These are phyloP conservation scores for Acidiella bohemica DNA, from an alignment of 495 filamentous ascomycete species.

Conservation along the genomic window DNA sequence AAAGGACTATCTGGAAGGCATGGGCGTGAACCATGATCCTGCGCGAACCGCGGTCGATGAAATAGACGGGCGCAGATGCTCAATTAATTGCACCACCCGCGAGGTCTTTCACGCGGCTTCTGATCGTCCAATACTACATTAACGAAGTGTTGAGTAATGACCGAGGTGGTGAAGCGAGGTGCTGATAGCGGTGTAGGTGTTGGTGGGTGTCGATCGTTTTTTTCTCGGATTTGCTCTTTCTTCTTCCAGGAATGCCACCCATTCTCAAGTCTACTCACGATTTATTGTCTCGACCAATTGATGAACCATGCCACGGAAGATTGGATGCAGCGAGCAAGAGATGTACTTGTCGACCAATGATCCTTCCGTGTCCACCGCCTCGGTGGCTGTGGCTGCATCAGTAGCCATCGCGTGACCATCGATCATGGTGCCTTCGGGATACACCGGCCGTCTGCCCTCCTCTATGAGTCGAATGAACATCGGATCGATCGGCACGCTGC, in stretches of 20 bases:
- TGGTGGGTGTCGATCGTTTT: no score
- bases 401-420: conserved; percentile 19
- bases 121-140: no score
- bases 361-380: conserved; percentile 33
- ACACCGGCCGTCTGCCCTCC: conserved; percentile 39
- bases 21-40: no score
- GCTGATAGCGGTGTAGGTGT: no score
- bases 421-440: conserved; percentile 26
- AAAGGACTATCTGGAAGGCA: no score
- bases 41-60: neutral
- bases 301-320: conserved; percentile 57
- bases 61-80: neutral
- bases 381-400: conserved; percentile 17
- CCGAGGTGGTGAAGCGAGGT: no score
- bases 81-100: neutral
- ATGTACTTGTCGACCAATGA: conserved; percentile 65
- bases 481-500: conserved; percentile 78
- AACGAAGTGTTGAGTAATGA: no score
- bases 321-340: conserved; percentile 56
- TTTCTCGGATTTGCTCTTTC: no score
- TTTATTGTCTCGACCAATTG: conserved; percentile 31
- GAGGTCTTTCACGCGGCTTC: no score
- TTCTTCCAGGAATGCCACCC: no score
- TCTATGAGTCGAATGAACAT: conserved; percentile 53
- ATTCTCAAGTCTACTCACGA: no score